These are phyloP conservation scores for Leptographium lundbergii DNA, from an alignment of 2,329 filamentous ascomycete species.

Conservation along the genomic window DNA sequence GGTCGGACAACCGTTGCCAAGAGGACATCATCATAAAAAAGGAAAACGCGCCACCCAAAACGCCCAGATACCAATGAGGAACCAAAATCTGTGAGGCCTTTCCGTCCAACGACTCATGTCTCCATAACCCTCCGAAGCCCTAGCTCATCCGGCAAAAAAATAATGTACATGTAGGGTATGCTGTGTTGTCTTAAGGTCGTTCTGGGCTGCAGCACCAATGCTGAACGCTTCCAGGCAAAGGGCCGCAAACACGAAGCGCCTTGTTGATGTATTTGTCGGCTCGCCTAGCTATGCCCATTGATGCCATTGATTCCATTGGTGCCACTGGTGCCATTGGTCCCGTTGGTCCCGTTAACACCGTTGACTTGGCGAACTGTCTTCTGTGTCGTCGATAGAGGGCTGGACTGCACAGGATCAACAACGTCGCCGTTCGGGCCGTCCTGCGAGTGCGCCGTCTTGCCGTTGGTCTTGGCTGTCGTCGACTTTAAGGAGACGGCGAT, in stretches of 20 bases:
- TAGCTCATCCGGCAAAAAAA: neutral
- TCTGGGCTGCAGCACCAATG: neutral
- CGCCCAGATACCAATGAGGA: neutral
- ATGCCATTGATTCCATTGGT: neutral
- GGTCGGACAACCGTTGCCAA: neutral
- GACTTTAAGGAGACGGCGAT: conserved; percentile 16
- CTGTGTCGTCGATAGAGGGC: neutral
- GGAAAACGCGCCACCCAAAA: neutral
- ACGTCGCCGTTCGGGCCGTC: neutral
- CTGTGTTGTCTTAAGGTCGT: neutral
- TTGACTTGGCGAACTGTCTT: neutral
- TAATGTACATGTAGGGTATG: neutral
- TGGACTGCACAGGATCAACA: neutral
- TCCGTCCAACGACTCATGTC: neutral
- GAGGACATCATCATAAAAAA: conserved; percentile 1
- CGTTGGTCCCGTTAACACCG: neutral
- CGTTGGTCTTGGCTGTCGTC: neutral
- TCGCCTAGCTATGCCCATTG: neutral
- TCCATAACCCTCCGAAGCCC: neutral
- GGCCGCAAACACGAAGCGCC: neutral
- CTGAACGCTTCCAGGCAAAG: neutral
- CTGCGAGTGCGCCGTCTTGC: neutral
- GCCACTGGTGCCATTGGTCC: neutral
- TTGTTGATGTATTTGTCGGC: neutral
- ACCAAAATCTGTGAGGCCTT: neutral